These are phyloP conservation scores for Massarina eburnea DNA, from an alignment of 2,329 filamentous ascomycete species.

Conservation along the genomic window DNA sequence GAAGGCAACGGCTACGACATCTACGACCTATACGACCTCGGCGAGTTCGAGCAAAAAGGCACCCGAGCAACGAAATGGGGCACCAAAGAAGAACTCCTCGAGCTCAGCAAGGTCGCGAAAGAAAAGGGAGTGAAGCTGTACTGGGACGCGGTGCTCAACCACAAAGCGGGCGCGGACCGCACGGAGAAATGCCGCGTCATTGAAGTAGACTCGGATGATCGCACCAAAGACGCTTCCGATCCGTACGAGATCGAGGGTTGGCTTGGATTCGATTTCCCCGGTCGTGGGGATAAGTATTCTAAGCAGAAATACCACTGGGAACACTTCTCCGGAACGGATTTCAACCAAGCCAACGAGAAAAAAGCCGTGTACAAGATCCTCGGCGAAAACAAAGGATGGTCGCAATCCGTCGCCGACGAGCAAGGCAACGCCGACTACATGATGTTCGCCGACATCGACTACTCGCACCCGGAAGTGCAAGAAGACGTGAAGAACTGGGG, in stretches of 20 bases:
- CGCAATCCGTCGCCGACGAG: constrained; percentile 61
- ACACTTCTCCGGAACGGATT: constrained; percentile 71
- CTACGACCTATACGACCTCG: constrained; percentile 70
- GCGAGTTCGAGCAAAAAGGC: constrained; percentile 74
- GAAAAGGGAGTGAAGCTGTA: constrained; percentile 60
- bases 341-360: constrained; percentile 58
- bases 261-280: constrained; percentile 67
- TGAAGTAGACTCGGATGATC: constrained; percentile 63
- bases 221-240: constrained; percentile 56
- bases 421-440: constrained; percentile 69
- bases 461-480: constrained; percentile 59
- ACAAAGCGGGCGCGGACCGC: constrained; percentile 69
- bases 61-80: constrained; percentile 68
- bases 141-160: constrained; percentile 73
- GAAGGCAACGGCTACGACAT: constrained; percentile 63
- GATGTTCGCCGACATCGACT: constrained; percentile 74
- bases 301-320: constrained; percentile 65
- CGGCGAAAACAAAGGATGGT: constrained; percentile 66
- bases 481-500: constrained; percentile 67
- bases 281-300: constrained; percentile 62
- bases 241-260: constrained; percentile 67
- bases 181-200: constrained; percentile 64
- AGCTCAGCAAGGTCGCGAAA: constrained; percentile 55
- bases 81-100: constrained; percentile 60
- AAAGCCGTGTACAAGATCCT: constrained; percentile 68